Percentiles rank a stretch among this genome's conserved stretches.
Evolutionary conservation across 768 basidiomycete species (phyloP).

Genomic region (Trametes gibbosa): DNA sequence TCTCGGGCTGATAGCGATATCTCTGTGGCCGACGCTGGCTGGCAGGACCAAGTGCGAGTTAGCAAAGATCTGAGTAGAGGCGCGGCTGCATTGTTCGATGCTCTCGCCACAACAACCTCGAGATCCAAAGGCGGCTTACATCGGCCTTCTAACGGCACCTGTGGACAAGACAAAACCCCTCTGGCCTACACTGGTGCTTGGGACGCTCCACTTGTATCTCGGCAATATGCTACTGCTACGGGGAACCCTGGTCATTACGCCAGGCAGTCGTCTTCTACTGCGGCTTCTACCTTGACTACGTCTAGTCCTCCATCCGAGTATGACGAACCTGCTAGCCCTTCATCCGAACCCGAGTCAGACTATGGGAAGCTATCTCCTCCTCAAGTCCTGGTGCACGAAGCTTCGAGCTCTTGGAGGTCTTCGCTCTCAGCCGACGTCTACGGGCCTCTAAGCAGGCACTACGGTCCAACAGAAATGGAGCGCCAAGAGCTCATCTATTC

Average conservation of each 20-base stretch:
- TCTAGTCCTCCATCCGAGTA: constrained; percentile 20
- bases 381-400: constrained; percentile 1
- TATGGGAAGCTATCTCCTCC: background rate
- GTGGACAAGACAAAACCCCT: constrained; percentile 3
- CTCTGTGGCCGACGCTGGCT: constrained; percentile 35
- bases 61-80: constrained; percentile 42
- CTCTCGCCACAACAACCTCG: constrained; percentile 29
- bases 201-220: background rate
- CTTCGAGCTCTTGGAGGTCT: constrained; percentile 19
- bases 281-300: constrained; percentile 3
- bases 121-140: background rate
- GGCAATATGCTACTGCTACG: background rate
- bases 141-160: background rate
- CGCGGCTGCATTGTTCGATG: constrained; percentile 47
- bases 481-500: constrained; percentile 70
- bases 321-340: constrained; percentile 6
- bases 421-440: constrained; percentile 33
- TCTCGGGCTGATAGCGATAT: constrained; percentile 47
- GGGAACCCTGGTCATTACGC: background rate
- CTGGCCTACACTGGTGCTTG: background rate
- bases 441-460: constrained; percentile 34
- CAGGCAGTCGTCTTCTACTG: constrained; percentile 5
- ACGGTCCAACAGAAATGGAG: constrained; percentile 51
- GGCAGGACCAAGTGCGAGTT: constrained; percentile 17
- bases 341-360: background rate